phyloP scores from a whole-genome alignment of 441 rosid genomes.

The Erodium moschatum region DNA sequence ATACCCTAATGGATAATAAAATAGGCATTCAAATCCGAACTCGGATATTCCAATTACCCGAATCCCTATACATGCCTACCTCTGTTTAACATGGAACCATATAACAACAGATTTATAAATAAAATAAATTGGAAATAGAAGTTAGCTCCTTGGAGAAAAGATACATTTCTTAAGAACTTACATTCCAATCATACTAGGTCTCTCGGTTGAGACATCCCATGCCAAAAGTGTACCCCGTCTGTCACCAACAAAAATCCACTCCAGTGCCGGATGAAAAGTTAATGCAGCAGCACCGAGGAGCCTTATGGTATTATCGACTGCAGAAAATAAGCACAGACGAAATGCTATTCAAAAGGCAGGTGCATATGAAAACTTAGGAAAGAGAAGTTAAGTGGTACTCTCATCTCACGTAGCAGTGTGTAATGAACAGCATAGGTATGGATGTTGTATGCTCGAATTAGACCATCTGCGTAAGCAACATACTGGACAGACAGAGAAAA shows the following conservation, averaged over 20 bases:
- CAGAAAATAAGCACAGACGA: conserved; percentile 16
- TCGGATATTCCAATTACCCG: neutral
- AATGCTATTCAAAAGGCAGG: conserved; percentile 2
- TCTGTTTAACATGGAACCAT: neutral
- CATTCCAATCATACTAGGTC: conserved; percentile 98
- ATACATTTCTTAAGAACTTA: conserved; percentile 28
- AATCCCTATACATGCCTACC: neutral
- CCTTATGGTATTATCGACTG: conserved; percentile 94
- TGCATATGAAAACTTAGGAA: neutral
- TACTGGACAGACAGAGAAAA: conserved; percentile 42
- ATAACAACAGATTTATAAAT: neutral
- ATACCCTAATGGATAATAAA: neutral
- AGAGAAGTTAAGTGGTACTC: conserved; percentile 6
- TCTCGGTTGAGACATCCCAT: conserved; percentile 99
- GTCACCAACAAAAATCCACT: conserved; percentile 99
- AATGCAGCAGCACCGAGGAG: conserved; percentile 92
- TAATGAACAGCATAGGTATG: conserved; percentile 87
- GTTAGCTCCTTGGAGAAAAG: conserved; percentile 13
- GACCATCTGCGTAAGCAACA: conserved; percentile 98
- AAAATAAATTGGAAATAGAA: neutral
- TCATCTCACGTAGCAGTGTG: conserved; percentile 77
- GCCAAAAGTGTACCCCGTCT: conserved; percentile 95
- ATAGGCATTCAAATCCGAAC: neutral
- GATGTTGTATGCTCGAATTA: conserved; percentile 95
- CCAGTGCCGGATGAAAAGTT: conserved; percentile 92